A percentile compares a stretch with the other conserved stretches of the same genome.
Conservation (phyloP, 2,329 filamentous ascomycete genomes). For the Bertia moriformis region DNA sequence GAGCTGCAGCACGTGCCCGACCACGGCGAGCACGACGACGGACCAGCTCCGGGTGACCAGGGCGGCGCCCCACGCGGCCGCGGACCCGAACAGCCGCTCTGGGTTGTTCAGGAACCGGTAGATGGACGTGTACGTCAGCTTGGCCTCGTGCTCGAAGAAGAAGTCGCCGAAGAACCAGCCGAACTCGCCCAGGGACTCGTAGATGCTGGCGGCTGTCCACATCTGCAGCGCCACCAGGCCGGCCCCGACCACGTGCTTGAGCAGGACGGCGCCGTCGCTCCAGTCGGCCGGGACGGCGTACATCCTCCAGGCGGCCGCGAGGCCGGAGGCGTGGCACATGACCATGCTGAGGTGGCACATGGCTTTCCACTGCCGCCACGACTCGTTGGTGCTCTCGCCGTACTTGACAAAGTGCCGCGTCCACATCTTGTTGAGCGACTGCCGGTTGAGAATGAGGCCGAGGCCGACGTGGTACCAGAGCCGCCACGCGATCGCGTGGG, state of each 20-base stretch:
- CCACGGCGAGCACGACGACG: constrained; percentile 72
- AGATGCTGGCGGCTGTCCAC: constrained; percentile 90
- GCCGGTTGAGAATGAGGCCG: constrained; percentile 68
- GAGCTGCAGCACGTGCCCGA: constrained; percentile 74
- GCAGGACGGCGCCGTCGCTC: constrained; percentile 66
- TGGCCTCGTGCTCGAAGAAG: constrained; percentile 81
- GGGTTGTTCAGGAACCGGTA: constrained; percentile 98
- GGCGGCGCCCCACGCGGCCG: constrained; percentile 88
- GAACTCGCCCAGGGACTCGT: constrained; percentile 90
- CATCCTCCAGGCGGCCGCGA: constrained; percentile 94
- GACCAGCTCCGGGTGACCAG: constrained; percentile 81
- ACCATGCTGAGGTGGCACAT: constrained; percentile 86
- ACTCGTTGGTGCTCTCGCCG: constrained; percentile 77
- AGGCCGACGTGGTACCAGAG: constrained; percentile 85
- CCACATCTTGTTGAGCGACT: constrained; percentile 86
- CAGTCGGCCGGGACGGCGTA: constrained; percentile 78
- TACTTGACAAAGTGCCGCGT: constrained; percentile 96
- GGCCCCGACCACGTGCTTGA: constrained; percentile 74
- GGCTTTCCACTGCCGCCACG: constrained; percentile 95
- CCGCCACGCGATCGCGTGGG: constrained; percentile 70
- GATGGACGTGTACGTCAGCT: constrained; percentile 89
- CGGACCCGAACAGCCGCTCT: constrained; percentile 81
- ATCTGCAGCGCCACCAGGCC: constrained; percentile 73
- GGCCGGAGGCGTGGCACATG: constrained; percentile 77
- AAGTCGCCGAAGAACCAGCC: constrained; percentile 99